These are phyloP conservation scores for Blepharisma japonicum DNA, from an alignment of 73 alveolate genomes.

Conservation along the genomic window DNA sequence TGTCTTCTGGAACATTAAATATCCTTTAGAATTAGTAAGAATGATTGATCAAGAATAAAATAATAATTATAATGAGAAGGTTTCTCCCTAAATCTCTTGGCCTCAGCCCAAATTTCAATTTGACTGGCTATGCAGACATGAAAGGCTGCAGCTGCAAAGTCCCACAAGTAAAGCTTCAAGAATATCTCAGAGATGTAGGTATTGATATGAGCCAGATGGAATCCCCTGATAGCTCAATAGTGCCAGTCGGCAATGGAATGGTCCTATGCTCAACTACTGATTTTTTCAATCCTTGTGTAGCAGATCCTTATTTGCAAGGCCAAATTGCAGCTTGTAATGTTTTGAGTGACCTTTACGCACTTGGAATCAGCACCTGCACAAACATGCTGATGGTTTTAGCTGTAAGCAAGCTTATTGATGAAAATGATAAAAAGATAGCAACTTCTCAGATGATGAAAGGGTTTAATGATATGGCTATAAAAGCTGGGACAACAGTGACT, in stretches of 20 bases:
- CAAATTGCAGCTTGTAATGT: constrained; percentile 96
- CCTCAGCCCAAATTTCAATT: constrained; percentile 61
- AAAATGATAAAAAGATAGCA: constrained; percentile 56
- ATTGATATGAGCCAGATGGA: constrained; percentile 37
- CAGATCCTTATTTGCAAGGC: constrained; percentile 97
- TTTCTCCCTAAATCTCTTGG: constrained; percentile 57
- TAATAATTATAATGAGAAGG: background rate
- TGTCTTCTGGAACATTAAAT: constrained; percentile 61
- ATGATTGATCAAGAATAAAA: constrained; percentile 68
- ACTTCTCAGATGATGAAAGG: constrained; percentile 81
- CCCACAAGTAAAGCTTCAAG: constrained; percentile 66
- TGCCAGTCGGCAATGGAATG: constrained; percentile 45
- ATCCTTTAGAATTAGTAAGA: constrained; percentile 73
- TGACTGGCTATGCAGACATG: constrained; percentile 67
- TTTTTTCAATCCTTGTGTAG: constrained; percentile 93
- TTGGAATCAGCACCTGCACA: constrained; percentile 92
- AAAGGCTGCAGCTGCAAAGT: constrained; percentile 96
- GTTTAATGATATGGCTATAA: constrained; percentile 87
- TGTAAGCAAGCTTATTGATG: constrained; percentile 74
- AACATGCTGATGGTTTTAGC: constrained; percentile 89
- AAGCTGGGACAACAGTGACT: constrained; percentile 86
- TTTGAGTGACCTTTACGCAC: constrained; percentile 95
- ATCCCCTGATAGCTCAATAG: constrained; percentile 89
- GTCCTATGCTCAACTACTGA: constrained; percentile 64
- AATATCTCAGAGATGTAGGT: background rate